Percentiles rank a stretch among this genome's conserved stretches.
These are phyloP conservation scores for Penicillium sumatraense DNA, from an alignment of 2,329 filamentous ascomycete genomes.

Conservation along the genomic window DNA sequence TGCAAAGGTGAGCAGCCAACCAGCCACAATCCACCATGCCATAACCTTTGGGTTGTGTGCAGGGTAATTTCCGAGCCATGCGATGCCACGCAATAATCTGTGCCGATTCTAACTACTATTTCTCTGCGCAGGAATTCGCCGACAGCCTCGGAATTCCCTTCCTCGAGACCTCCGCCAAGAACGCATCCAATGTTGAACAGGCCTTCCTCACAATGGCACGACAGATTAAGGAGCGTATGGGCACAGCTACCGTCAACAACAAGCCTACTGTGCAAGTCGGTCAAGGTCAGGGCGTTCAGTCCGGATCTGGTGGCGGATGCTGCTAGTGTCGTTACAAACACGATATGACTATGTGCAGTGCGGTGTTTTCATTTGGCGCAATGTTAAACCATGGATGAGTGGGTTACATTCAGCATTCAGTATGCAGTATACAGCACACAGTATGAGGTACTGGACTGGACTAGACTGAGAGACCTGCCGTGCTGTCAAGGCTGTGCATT, in stretches of 20 bases:
- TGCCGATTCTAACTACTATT: no score
- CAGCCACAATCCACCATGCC: no score
- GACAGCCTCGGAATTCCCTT: slow-evolving; percentile 98
- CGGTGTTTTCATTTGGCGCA: slow-evolving; percentile 32
- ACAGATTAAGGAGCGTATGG: slow-evolving; percentile 99
- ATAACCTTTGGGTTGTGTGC: no score
- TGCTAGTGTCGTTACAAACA: no score
- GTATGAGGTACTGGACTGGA: no score
- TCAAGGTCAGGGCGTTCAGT: slow-evolving; percentile 91
- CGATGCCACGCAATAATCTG: no score
- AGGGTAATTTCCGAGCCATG: no score
- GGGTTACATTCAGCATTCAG: slow-evolving; percentile 12
- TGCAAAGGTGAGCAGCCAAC: no score
- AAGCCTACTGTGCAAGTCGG: slow-evolving; percentile 97
- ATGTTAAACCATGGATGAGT: slow-evolving; percentile 29
- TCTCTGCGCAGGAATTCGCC: slow-evolving; percentile 78
- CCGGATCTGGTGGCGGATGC: slow-evolving; percentile 82
- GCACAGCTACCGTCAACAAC: slow-evolving; percentile 94
- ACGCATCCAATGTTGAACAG: slow-evolving; percentile 98
- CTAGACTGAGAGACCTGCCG: no score
- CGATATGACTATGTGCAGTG: slow-evolving; percentile 22
- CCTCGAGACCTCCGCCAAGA: slow-evolving; percentile 99
- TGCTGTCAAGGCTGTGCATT: no score
- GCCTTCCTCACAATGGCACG: slow-evolving; percentile 99
- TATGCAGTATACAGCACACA: no score